Evolutionary conservation across 2,329 filamentous ascomycete genomes (phyloP).

Genomic region (Colletotrichum trifolii): DNA sequence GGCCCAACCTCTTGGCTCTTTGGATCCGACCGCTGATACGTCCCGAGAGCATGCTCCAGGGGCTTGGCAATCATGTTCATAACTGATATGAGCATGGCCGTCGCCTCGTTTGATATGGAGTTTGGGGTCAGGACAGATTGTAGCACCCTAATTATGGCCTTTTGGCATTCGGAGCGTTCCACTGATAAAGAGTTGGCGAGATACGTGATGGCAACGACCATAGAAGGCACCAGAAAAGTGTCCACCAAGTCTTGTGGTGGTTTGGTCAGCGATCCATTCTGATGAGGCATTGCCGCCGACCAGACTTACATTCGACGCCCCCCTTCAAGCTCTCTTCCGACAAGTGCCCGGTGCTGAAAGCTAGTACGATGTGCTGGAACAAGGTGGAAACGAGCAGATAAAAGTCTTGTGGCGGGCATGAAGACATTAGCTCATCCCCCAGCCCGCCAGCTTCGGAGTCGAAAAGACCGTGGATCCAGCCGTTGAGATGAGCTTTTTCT

Average conservation of each 20-base stretch:
- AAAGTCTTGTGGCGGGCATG: constrained; percentile 85
- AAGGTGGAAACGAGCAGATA: constrained; percentile 82
- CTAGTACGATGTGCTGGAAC: constrained; percentile 80
- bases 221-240: constrained; percentile 81
- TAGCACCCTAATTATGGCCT: constrained; percentile 76
- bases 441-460: constrained; percentile 79
- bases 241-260: constrained; percentile 73
- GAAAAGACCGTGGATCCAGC: constrained; percentile 83
- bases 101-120: constrained; percentile 77
- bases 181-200: constrained; percentile 77
- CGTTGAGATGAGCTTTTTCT: constrained; percentile 74
- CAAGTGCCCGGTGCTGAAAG: constrained; percentile 72
- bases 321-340: constrained; percentile 77
- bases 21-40: constrained; percentile 74
- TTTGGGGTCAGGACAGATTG: constrained; percentile 77
- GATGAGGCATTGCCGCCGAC: not conserved
- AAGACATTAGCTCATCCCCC: constrained; percentile 83
- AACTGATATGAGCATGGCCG: constrained; percentile 76
- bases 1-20: constrained; percentile 76
- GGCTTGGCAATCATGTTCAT: constrained; percentile 77
- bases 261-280: constrained; percentile 38
- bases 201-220: constrained; percentile 79
- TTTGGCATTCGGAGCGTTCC: constrained; percentile 71
- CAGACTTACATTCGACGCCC: constrained; percentile 77
- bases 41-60: constrained; percentile 73